Evolutionary conservation across 805 yeast species (phyloP).

Genomic region (Candida germanica): DNA sequence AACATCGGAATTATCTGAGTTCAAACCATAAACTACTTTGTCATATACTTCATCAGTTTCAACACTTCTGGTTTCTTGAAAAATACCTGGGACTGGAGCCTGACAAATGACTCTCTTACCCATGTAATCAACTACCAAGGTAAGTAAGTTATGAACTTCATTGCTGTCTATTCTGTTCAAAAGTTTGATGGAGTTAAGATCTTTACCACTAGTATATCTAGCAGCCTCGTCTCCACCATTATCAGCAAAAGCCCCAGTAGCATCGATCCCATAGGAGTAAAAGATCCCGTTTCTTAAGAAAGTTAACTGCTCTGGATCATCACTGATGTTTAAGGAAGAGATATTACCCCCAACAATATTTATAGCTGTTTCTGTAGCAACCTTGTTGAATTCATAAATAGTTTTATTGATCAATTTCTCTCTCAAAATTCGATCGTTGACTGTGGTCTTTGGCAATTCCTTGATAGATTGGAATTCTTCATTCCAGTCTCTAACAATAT

Average conservation of each 20-base stretch:
- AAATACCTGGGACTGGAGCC: conserved; percentile 93
- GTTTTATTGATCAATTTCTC: conserved; percentile 73
- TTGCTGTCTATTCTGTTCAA: conserved; percentile 63
- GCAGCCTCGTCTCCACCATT: conserved; percentile 87
- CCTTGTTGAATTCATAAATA: conserved; percentile 69
- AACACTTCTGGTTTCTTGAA: conserved; percentile 42
- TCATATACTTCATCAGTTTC: conserved; percentile 39
- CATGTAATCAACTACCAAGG: conserved; percentile 85
- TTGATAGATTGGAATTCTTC: conserved; percentile 83
- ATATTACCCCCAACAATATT: conserved; percentile 72
- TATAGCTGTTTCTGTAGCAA: conserved; percentile 78
- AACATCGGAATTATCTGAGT: conserved; percentile 55
- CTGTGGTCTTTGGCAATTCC: conserved; percentile 58
- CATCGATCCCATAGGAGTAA: conserved; percentile 70
- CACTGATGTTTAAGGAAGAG: conserved; percentile 77
- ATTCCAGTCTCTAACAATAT: conserved; percentile 73
- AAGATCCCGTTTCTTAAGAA: conserved; percentile 81
- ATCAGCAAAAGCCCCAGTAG: conserved; percentile 58
- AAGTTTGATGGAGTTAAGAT: conserved; percentile 65
- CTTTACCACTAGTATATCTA: conserved; percentile 74
- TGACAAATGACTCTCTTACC: conserved; percentile 89
- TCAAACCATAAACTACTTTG: conserved; percentile 71
- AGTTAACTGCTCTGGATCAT: conserved; percentile 57
- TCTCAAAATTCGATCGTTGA: conserved; percentile 67
- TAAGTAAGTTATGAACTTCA: conserved; percentile 61